Evolutionary conservation across 768 basidiomycete genomes (phyloP), one percentile per base, ranked within the genome.

Genomic region (Pleurotus cornucopiae): DNA sequence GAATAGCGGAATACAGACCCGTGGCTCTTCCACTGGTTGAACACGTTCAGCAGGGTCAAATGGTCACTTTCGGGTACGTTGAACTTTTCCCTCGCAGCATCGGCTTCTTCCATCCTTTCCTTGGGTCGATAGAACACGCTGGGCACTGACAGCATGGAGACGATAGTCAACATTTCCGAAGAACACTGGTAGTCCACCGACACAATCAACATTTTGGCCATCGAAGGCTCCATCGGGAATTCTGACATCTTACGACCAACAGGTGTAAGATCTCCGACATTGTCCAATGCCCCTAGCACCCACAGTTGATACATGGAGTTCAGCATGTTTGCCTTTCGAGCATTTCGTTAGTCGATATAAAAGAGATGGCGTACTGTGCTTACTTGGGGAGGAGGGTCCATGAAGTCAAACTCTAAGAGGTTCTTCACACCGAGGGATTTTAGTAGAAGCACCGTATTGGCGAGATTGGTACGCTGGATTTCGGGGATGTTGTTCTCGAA

Each of bases 331-430:
- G 92, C 91, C 88, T 94, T 60, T 12, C 5, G 21, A 12, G 0
- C 11, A 38, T 3, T 2, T 5, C 46, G 40, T 56, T 13, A 18
- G 25, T 14, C 3, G 16, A 49, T 18, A 1, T 1, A 34, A 13
- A 41, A 38, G 16, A 7, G 20, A 23, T 14, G 16, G 13, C 39
- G 39, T 26, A 13, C 41, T 9, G 23, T 47, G 61, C 69, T 54
- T 63, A 88, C 91, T 80, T 96, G 94, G n/a, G 97, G 97, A 18
- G 97, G 97, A n/a, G 97, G 97, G 68, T 99, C 97, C 97, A 99
- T 98, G 67, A 99, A 99, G 71, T 98, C 96, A 66, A 98, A 99
- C 71, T 99, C 96, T 18, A 99, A 80, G 41, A 98, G 72, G 67
- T 98, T 94, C 76, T 97, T 97, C 41, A 99, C 97, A 7, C 97